Conservation (phyloP, 23 red algal species). For the Cyanidiococcus yangmingshanensis region DNA sequence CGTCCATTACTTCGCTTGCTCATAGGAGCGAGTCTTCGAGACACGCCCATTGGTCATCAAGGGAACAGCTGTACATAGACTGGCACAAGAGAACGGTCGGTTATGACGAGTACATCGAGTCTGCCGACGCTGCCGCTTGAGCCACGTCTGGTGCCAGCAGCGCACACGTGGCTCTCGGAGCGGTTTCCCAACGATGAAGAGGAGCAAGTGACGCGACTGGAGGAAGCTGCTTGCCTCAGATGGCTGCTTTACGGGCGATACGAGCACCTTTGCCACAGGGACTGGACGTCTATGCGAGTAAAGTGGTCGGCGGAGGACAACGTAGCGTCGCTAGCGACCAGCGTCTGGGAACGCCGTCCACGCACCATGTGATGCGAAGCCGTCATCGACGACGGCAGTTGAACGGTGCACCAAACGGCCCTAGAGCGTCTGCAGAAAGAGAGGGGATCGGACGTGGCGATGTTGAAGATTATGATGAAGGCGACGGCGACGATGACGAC, state of each 20-base stretch:
- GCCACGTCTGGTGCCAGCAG: slow-evolving; percentile 9
- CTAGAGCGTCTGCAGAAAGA: not conserved
- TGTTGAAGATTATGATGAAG: not conserved
- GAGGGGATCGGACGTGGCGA: not conserved
- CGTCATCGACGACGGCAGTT: not conserved
- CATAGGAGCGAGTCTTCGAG: too few species aligned
- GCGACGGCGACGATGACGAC: not conserved
- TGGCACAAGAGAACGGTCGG: too few species aligned
- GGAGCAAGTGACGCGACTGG: slow-evolving; percentile 8
- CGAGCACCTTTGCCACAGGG: slow-evolving; percentile 5
- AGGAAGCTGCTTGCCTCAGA: not conserved
- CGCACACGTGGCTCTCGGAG: not conserved
- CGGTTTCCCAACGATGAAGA: not conserved
- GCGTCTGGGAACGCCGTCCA: not conserved
- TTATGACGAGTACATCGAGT: not conserved
- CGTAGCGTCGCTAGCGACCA: not conserved
- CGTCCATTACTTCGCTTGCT: too few species aligned
- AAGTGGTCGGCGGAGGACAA: not conserved
- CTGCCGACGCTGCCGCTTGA: not conserved
- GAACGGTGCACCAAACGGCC: not conserved
- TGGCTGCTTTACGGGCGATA: not conserved
- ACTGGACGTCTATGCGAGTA: not conserved
- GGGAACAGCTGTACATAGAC: too few species aligned
- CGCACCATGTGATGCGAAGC: not conserved
- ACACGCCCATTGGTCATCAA: too few species aligned